Base-by-base conservation (phyloP, 1,139 yeast species). In the Scheffersomyces segobiensis region DNA sequence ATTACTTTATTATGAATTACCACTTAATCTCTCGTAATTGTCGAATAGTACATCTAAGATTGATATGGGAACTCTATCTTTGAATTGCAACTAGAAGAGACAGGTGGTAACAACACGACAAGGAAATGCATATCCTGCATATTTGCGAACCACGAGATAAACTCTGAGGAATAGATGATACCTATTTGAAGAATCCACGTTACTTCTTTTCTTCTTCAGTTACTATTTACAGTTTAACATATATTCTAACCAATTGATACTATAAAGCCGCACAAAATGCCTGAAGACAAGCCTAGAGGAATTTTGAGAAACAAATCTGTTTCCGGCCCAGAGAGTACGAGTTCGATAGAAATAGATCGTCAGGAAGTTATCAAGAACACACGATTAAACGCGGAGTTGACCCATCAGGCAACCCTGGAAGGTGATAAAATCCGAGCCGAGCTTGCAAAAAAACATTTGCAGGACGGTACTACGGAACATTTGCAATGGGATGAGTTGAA, bases 401-500 rank as follows among this genome's bases (percentile, higher is more conserved):
- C 69, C 12, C 60, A 73, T 17, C 77, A 77, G 21, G 60, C 71
- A 7, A 60, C 74, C 14, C 24, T 24, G 26, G 71, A 70, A 55
- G 83, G 84, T 5, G 83, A 80, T 50, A 63, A 64, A 60, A 77
- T 80, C 46, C 67, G 84, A 57, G 79, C 78, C 52, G 70, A 78
- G 61, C 68, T 80, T 17, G 80, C 81, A 7, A 70, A 73, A 55
- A 50, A 24, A 47, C 20, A 51, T 17, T 20, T 14, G 21, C 50
- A 21, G 14, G 50, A 48, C 50, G 26, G 24, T 14, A 17, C 10
- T 4, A 17, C 60, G 2, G 77, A 71, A 46, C 87, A 81, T 62
- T 76, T 87, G 67, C 81, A 83, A 64, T 89, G 95, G 93, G 93
- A 89, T 70, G 95, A 89, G 67, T 77, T 87, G 57, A 89, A 88